Percentiles rank a stretch among this genome's conserved stretches.
Conservation (phyloP, 768 basidiomycete genomes). For the Auriscalpium microsporum region DNA sequence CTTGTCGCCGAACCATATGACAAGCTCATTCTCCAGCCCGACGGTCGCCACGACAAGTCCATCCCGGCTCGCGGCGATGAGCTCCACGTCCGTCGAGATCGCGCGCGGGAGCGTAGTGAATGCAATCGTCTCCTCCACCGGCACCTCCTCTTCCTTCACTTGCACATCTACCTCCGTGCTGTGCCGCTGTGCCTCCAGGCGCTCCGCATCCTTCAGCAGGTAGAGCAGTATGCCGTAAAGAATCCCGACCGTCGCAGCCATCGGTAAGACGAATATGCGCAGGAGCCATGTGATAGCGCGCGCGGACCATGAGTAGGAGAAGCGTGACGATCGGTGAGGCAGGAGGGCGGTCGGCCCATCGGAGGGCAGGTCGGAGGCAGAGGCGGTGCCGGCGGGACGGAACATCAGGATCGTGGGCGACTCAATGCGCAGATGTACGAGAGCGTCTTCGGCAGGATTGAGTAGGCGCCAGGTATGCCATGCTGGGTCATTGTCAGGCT, state of each 20-base stretch:
- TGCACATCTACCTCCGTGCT: slow-evolving; percentile 37
- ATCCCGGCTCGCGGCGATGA: slow-evolving; percentile 63
- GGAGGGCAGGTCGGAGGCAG: background rate
- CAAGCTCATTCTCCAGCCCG: slow-evolving; percentile 71
- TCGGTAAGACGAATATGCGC: slow-evolving; percentile 81
- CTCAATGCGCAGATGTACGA: slow-evolving; percentile 75
- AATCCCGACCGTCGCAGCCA: slow-evolving; percentile 61
- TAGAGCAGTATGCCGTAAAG: slow-evolving; percentile 77
- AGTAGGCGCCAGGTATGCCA: slow-evolving; percentile 70
- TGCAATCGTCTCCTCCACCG: slow-evolving; percentile 36
- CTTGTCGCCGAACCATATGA: slow-evolving; percentile 51
- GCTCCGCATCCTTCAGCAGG: slow-evolving; percentile 84
- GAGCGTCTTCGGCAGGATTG: slow-evolving; percentile 55
- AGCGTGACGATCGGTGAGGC: slow-evolving; percentile 5
- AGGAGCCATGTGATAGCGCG: slow-evolving; percentile 63
- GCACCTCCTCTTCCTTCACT: slow-evolving; percentile 19
- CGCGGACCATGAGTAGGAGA: slow-evolving; percentile 36
- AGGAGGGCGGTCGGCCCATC: background rate
- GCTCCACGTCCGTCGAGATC: slow-evolving; percentile 75
- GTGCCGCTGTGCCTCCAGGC: slow-evolving; percentile 78
- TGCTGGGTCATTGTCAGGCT: slow-evolving; percentile 34
- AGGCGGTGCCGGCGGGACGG: slow-evolving; percentile 29
- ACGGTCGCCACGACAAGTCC: slow-evolving; percentile 62
- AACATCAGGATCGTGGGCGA: slow-evolving; percentile 72
- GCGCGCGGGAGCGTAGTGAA: slow-evolving; percentile 75